Evolutionary conservation across 2,329 filamentous ascomycete genomes (phyloP).

Genomic region (Pestalotiopsis sp.): DNA sequence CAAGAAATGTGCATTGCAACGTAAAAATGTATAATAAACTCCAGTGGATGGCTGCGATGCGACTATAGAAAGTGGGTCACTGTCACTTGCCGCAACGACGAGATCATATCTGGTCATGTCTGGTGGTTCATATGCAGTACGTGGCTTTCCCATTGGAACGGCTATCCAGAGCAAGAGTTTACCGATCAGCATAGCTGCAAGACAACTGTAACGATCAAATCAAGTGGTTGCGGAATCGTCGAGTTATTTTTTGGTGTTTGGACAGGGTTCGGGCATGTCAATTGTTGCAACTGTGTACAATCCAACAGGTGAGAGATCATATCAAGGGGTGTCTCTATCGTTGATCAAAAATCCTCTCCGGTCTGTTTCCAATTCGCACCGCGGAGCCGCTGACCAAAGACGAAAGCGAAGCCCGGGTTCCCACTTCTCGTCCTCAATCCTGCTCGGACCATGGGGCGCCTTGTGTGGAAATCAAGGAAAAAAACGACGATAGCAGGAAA

Average conservation of each 20-base stretch:
- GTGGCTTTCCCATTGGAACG: not conserved
- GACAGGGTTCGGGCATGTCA: not conserved
- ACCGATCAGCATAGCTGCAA: not conserved
- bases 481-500: not conserved
- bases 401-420: not conserved
- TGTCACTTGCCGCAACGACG: not conserved
- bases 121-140: not conserved
- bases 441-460: not conserved
- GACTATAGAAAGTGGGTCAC: not conserved
- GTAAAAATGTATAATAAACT: not conserved
- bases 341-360: not conserved
- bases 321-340: not conserved
- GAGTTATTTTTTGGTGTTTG: not conserved
- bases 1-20: not conserved
- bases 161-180: not conserved
- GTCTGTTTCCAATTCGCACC: not conserved
- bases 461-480: not conserved
- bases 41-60: not conserved
- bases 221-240: not conserved
- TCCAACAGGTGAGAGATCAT: not conserved
- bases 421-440: not conserved
- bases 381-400: not conserved
- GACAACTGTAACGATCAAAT: not conserved
- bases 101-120: not conserved
- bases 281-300: not conserved